These are phyloP conservation scores for Crithidia mellificae DNA, from an alignment of 208 protist species.

Conservation along the genomic window DNA sequence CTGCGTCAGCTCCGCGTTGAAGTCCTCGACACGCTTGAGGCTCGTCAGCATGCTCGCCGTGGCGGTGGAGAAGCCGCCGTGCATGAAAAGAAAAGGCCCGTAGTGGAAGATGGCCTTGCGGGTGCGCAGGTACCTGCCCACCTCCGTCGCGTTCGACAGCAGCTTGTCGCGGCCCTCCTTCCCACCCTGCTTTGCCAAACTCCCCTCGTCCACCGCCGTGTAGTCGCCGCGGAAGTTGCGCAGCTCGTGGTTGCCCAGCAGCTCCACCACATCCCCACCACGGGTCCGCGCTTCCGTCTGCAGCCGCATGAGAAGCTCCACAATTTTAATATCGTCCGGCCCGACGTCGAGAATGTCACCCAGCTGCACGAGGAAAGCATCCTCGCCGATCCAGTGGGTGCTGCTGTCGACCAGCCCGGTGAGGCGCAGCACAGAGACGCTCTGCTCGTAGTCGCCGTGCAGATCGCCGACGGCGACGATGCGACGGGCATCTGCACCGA, in stretches of 20 bases:
- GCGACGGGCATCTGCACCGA: slow-evolving; percentile 45
- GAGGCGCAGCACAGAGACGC: slow-evolving; percentile 61
- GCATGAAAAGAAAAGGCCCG: slow-evolving; percentile 89
- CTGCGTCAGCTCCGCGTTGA: slow-evolving; percentile 68
- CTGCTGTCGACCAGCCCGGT: slow-evolving; percentile 67
- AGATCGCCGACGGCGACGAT: slow-evolving; percentile 84
- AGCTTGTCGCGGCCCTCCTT: slow-evolving; percentile 51
- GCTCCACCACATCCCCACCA: slow-evolving; percentile 81
- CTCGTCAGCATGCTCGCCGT: slow-evolving; percentile 73
- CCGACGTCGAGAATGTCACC: slow-evolving; percentile 93
- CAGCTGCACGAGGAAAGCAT: slow-evolving; percentile 84
- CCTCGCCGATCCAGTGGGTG: slow-evolving; percentile 79
- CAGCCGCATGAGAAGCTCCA: slow-evolving; percentile 81
- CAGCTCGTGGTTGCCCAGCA: slow-evolving; percentile 93
- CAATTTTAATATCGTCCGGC: slow-evolving; percentile 77
- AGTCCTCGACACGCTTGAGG: slow-evolving; percentile 72
- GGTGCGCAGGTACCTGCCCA: slow-evolving; percentile 80
- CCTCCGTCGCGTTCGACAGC: slow-evolving; percentile 65
- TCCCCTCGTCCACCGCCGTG: slow-evolving; percentile 62
- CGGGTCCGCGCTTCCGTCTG: slow-evolving; percentile 55
- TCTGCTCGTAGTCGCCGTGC: slow-evolving; percentile 89
- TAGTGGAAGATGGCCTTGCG: slow-evolving; percentile 77
- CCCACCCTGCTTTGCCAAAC: slow-evolving; percentile 60
- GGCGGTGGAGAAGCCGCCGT: slow-evolving; percentile 87
- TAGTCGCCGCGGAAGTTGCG: slow-evolving; percentile 88